Evolutionary conservation across 2,329 filamentous ascomycete genomes (phyloP), one percentile per base, ranked within the genome.

Genomic region (Xylariaceae sp.): DNA sequence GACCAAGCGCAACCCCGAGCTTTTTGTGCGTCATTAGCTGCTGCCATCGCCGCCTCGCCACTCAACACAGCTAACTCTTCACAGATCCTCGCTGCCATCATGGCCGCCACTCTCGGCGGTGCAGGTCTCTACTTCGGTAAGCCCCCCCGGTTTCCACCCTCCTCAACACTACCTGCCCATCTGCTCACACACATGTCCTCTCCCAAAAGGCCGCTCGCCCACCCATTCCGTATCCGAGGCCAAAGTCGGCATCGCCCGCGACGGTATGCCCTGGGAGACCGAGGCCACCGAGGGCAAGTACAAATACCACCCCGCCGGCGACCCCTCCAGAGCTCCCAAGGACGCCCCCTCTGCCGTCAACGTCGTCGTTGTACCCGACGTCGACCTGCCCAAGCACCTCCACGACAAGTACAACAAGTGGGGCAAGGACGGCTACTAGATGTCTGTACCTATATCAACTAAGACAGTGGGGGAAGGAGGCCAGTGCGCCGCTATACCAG

Each of bases 331-430:
- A 66, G 75, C 82, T 55, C 87, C 88, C 69, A 90, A 86, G 77
- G 89, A 96, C 66, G 94, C 94, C 54, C 94, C 94, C 59, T 95
- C 89, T 71, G 94, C 94, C 57, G 76, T 99, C 74, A 96, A 99
- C 80, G 88, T 87, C 58, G 91, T 96, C 62, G 86, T 99, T 68
- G 80, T 99, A 48, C 94, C 94, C 65, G 87, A 95, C 67, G 91
- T 99, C 67, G 94, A 86, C 66, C 78, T 97, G 62, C 91, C 94
- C 67, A 90, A 87, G 89, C 81, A 86, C 65, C 83, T 96, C 58
- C 94, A 99, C 76, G 94, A 99, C 63, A 87, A 87, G 77, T 97
- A 87, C 84, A 99, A 99, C 88, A 99, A 99, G 81, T 97, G 89
- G 84, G 94, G 94, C 73, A 97, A 97, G 84, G 94, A 97, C 62